These are phyloP conservation scores for Verticillium zaregamsianum DNA, from an alignment of 2,329 filamentous ascomycete species.

Conservation along the genomic window DNA sequence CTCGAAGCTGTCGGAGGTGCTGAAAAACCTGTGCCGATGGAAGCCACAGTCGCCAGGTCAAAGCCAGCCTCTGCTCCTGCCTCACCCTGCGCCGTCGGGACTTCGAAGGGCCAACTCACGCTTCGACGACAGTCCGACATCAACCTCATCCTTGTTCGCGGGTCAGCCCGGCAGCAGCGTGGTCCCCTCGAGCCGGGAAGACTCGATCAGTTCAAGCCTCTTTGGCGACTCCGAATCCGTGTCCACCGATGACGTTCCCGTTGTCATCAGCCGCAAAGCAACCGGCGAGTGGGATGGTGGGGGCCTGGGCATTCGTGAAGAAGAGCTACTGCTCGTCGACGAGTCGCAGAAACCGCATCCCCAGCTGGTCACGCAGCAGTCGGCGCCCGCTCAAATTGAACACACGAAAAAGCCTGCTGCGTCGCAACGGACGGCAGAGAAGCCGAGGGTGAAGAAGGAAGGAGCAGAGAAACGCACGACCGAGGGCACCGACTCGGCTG, in stretches of 20 bases:
- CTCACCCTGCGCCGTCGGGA: slow-evolving; percentile 58
- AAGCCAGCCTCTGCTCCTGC: slow-evolving; percentile 40
- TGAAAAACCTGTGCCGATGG: slow-evolving; percentile 89
- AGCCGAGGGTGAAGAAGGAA: slow-evolving; percentile 69
- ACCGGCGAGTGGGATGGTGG: slow-evolving; percentile 74
- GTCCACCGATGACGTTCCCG: slow-evolving; percentile 71
- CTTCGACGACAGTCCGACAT: slow-evolving; percentile 79
- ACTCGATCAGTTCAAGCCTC: slow-evolving; percentile 83
- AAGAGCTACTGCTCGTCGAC: slow-evolving; percentile 36
- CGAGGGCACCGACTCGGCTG: slow-evolving; percentile 80
- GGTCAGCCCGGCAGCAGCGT: slow-evolving; percentile 71
- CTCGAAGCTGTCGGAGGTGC: slow-evolving; percentile 82
- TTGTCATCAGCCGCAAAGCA: slow-evolving; percentile 69
- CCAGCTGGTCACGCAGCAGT: slow-evolving; percentile 56
- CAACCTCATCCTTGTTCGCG: slow-evolving; percentile 68
- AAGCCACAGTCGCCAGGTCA: slow-evolving; percentile 61
- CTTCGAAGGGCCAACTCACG: slow-evolving; percentile 61
- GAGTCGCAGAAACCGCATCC: slow-evolving; percentile 40
- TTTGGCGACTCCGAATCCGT: slow-evolving; percentile 83
- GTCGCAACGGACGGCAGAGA: slow-evolving; percentile 66
- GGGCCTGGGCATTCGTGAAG: slow-evolving; percentile 73
- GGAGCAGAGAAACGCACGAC: slow-evolving; percentile 67
- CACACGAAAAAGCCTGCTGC: slow-evolving; percentile 41
- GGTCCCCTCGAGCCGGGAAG: slow-evolving; percentile 74
- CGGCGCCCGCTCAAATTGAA: slow-evolving; percentile 60